phyloP scores from a whole-genome alignment of 2,329 filamentous ascomycete genomes.

The Tolypocladium album region DNA sequence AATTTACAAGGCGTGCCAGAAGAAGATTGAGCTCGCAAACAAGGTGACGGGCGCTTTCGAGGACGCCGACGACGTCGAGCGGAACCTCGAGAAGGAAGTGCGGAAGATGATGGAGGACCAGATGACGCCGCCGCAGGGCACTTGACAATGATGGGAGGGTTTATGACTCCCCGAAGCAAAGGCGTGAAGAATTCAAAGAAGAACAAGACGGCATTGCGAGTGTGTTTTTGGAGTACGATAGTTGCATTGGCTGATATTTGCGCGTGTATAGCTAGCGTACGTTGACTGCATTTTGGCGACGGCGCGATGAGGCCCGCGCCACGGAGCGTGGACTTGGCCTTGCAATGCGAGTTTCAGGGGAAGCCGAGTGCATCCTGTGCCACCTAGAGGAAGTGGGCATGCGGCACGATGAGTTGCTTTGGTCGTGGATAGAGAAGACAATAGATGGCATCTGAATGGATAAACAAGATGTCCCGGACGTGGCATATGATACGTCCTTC shows the following conservation, averaged over 20 bases:
- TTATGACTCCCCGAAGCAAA: background rate
- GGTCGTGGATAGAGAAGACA: background rate
- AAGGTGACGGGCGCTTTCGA: conserved; percentile 35
- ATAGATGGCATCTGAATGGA: background rate
- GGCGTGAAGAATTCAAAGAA: background rate
- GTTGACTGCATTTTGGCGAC: background rate
- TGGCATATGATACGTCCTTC: background rate
- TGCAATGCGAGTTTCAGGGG: background rate
- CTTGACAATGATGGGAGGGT: conserved; percentile 5
- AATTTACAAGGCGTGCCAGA: conserved; percentile 81
- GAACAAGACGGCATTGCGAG: background rate
- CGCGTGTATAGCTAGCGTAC: background rate
- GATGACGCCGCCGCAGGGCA: conserved; percentile 26
- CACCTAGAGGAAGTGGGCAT: background rate
- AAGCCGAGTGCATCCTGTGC: background rate
- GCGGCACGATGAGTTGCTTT: background rate
- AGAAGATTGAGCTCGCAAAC: conserved; percentile 80
- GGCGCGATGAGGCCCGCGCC: background rate
- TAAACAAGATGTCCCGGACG: background rate
- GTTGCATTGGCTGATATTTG: background rate
- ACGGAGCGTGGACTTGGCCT: background rate
- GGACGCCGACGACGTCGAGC: conserved; percentile 18
- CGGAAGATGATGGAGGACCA: conserved; percentile 30
- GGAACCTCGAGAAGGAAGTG: conserved; percentile 32
- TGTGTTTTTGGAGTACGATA: background rate